Evolutionary conservation across 345 rosid genomes (phyloP), one percentile per base, ranked within the genome.

Genomic region (Populus ilicifolia): DNA sequence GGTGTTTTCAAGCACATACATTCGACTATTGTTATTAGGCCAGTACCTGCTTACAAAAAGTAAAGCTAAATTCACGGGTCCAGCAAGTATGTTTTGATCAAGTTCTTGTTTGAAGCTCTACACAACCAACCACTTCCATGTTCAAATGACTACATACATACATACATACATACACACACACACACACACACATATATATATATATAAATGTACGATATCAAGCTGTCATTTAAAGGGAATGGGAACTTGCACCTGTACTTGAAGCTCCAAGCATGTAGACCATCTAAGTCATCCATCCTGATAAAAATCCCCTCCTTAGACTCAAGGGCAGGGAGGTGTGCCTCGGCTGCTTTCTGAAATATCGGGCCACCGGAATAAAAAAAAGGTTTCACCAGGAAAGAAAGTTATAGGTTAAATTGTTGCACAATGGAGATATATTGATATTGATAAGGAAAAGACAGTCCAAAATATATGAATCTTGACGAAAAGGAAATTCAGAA

Each of bases 21-120:
- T 96, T 64, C 98, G 81, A 79, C 99, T 96, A 71, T 90, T 96
- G 91, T 96, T 96, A 74, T 94, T 94, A 25, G 99, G 99, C 98
- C 99, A 94, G 82, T 89, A 96, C 90, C 99, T 96, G 90, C 78
- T 71, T 43, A 2, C 25, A 18, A 20, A 33, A 54, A 54, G 25
- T 54, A 8, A 7, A 54, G 61, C 1, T 6, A 20, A 7, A 54
- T 2, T 5, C 3, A 54, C 9, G 11, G 21, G 56, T 1, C 9
- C 61, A 54, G 61, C 11, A 54, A 6, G 10, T 54, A 18, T 54
- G n/a, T 20, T 6, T 54, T 2, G 61, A 54, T 54, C 6, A 54
- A 54, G 3, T 54, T 54, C 61, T 8, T 21, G 9, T 54, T 8
- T 54, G 25, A 54, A 52, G 50, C 50, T 46, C 17, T 7, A 27